Percentiles rank a stretch among this genome's conserved stretches.
phyloP scores from a whole-genome alignment of 139 green algal species.

The Picochlorum costavermella region DNA sequence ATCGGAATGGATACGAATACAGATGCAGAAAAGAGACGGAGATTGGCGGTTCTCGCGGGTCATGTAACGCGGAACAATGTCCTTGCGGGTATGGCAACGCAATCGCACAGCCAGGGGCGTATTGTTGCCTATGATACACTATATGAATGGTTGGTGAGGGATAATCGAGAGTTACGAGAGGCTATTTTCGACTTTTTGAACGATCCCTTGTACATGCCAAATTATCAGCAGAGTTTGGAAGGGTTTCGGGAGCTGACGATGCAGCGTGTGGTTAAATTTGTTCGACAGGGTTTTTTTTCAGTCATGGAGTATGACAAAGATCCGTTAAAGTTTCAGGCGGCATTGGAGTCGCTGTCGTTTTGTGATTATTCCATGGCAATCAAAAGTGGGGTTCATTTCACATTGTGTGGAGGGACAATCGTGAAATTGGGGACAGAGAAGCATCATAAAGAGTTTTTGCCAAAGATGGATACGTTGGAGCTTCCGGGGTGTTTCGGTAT shows the following conservation, averaged over 20 bases:
- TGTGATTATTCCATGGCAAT: conserved; percentile 80
- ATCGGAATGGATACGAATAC: too few species aligned
- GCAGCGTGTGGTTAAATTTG: conserved; percentile 55
- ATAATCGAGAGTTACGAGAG: conserved; percentile 58
- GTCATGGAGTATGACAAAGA: conserved; percentile 50
- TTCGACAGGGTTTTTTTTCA: conserved; percentile 55
- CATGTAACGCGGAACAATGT: too few species aligned
- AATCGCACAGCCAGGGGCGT: too few species aligned
- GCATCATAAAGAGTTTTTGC: conserved; percentile 60
- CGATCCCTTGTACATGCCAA: conserved; percentile 62
- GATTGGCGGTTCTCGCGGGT: too few species aligned
- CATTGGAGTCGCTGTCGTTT: conserved; percentile 59
- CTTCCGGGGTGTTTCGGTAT: conserved; percentile 76
- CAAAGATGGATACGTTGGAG: conserved; percentile 53
- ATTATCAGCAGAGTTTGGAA: conserved; percentile 58
- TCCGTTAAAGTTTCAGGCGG: conserved; percentile 56
- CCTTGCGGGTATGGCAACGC: too few species aligned
- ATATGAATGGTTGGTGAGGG: conserved; percentile 37
- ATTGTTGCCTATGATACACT: conserved; percentile 11
- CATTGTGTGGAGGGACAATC: conserved; percentile 55
- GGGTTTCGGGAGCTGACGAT: conserved; percentile 71
- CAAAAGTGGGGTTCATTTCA: conserved; percentile 86
- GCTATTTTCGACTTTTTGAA: conserved; percentile 68
- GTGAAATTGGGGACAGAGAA: conserved; percentile 69
- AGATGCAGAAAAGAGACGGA: too few species aligned